phyloP scores from a whole-genome alignment of 2,329 filamentous ascomycete genomes.

The Colletotrichum tropicale region DNA sequence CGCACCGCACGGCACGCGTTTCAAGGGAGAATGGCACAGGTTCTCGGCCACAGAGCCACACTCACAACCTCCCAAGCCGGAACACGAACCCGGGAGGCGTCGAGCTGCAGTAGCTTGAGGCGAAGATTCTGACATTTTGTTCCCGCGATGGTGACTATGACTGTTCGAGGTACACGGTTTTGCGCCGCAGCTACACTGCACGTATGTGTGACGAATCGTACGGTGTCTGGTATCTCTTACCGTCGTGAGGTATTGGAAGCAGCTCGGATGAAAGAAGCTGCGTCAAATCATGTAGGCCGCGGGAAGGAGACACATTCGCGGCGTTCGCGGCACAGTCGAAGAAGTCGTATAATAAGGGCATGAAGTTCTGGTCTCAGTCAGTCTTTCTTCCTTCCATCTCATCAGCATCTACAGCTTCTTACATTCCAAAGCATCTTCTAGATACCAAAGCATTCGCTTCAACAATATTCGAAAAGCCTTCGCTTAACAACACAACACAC shows the following conservation, averaged over 20 bases:
- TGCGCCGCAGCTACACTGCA: not conserved
- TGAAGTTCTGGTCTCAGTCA: not conserved
- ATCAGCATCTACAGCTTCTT: not conserved
- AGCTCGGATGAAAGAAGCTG: slow-evolving; percentile 4
- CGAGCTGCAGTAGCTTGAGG: not conserved
- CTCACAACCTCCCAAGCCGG: not conserved
- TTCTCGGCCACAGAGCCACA: not conserved
- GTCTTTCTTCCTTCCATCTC: not conserved
- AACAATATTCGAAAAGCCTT: not conserved
- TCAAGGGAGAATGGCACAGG: not conserved
- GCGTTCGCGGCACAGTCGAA: not conserved
- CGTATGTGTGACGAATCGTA: not conserved
- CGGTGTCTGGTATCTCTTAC: not conserved
- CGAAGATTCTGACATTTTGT: not conserved
- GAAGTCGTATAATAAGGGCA: slow-evolving; percentile 1
- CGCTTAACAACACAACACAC: not conserved
- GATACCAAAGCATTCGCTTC: not conserved
- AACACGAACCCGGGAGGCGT: not conserved
- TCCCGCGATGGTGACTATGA: not conserved
- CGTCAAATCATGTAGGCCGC: not conserved
- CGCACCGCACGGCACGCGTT: slow-evolving; percentile 11
- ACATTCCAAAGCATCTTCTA: not conserved
- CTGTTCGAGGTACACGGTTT: not conserved
- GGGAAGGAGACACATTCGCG: not conserved
- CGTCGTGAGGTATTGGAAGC: not conserved